Base-by-base conservation (phyloP, 148 eudicot genomes). In the Silene latifolia region DNA sequence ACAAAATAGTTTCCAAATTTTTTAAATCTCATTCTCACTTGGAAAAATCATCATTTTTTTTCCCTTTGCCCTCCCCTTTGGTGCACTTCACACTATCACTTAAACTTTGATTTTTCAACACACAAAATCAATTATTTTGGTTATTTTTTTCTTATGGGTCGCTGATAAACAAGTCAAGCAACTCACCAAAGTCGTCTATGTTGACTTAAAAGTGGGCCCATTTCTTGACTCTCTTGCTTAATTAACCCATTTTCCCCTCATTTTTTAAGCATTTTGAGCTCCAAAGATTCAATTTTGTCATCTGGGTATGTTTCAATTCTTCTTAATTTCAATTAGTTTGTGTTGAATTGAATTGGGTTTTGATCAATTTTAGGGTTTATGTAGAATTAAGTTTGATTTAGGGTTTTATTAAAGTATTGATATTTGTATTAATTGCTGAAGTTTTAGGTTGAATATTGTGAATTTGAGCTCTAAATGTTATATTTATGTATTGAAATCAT, bases 221-320 rank as follows among this genome's bases (percentile, higher is more conserved):
- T 13, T 10, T 71, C 27, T 44, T 62, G 12, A 15, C n/a, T 8
- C 51, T 2, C 42, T 72, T 81, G 54, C 46, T 61, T 66, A 17
- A 67, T 77, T 81, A 6, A 6, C 13, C 15, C 65, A 68, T 46
- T n/a, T 53, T n/a, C 39, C 39, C 12, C 39, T 72, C 71, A 53
- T 9, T 39, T 63, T 69, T 21, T 63, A 69, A 69, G 51, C 24
- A 24, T 80, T 24, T 67, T 67, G 35, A 77, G 65, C 80, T 73
- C 59, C 39, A 81, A 72, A 72, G 76, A 56, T 73, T 35, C 64
- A 72, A 67, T 81, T 74, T 77, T 77, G 18, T 13, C 0, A 2
- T 63, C 72, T 78, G 80, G 82, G 87, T 81, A 84, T 76, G 87
- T 76, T 79, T 78, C 77, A 74, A 71, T 54, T 63, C 66, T 56